Evolutionary conservation across 2,329 filamentous ascomycete species (phyloP).

Genomic region (Xylogone sp.): DNA sequence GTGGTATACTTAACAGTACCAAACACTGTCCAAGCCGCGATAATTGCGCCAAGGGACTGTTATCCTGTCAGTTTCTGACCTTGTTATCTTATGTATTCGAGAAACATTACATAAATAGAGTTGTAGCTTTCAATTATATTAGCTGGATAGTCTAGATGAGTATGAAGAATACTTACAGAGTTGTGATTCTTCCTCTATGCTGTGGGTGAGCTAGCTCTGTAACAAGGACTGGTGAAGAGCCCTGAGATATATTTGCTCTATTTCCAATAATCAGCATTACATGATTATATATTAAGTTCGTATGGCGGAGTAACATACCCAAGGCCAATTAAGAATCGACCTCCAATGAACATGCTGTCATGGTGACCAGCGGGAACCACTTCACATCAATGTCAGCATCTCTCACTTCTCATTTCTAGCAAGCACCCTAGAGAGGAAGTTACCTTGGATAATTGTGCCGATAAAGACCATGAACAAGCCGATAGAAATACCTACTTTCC

Average conservation of each 20-base stretch:
- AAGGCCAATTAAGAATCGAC: constrained; percentile 26
- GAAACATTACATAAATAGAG: not conserved
- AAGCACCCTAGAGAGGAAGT: constrained; percentile 27
- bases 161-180: constrained; percentile 33
- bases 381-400: constrained; percentile 18
- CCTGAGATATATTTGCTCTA: constrained; percentile 7
- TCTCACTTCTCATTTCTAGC: not conserved
- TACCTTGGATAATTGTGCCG: constrained; percentile 32
- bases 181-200: constrained; percentile 39
- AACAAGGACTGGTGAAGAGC: constrained; percentile 24
- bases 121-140: constrained; percentile 1
- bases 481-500: constrained; percentile 38
- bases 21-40: constrained; percentile 33
- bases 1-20: constrained; percentile 6
- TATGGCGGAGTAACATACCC: constrained; percentile 8
- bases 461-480: constrained; percentile 36
- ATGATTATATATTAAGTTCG: not conserved
- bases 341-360: constrained; percentile 35
- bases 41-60: constrained; percentile 35
- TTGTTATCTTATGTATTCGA: not conserved
- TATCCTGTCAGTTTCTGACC: constrained; percentile 19
- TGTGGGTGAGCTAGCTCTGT: constrained; percentile 40
- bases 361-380: constrained; percentile 31
- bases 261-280: not conserved
- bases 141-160: constrained; percentile 1